Evolutionary conservation across 352 stramenopile genomes (phyloP), one percentile per base, ranked within the genome.

Genomic region (Phytophthora pseudosyringae): DNA sequence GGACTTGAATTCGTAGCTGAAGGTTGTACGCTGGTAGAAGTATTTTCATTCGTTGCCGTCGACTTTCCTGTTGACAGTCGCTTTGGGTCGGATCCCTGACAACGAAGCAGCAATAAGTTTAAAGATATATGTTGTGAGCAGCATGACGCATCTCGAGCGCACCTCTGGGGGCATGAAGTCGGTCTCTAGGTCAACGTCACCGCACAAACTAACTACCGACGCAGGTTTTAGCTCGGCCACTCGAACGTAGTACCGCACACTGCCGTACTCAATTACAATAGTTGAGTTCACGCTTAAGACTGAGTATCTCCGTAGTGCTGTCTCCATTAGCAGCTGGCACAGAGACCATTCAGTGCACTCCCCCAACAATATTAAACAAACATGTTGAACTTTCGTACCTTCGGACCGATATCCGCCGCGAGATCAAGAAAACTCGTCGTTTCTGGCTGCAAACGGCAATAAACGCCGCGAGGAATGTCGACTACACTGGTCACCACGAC

Each of bases 171-270:
- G 55, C 44, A 73, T 81, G 35, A 90, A 89, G 29, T 90, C 71
- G 41, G 80, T 74, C 49, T 87, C 76, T 25, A 91, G 45, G 29
- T 91, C 82, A n/a, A 91, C 80, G 35, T 91, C 80, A 15, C 82
- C 80, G 8, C 83, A 80, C 21, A 91, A 69, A 52, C 77, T 86
- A 36, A 91, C 52, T 0, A 78, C 80, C 0, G 55, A 1, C 8
- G 43, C 57, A 8, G 82, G 82, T 28, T 87, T 86, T 25, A 91
- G 68, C 33, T 89, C 78, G 10, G 77, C 56, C 4, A 89, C 69
- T 15, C 72, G 74, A 11, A 91, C 55, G 33, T 81, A 81, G 48
- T 78, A 87, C 9, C 58, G 64, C 5, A 73, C 41, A 38, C 49
- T 66, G 1, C 76, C 80, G 41, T 89, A 73, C n/a, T 84, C 70